Evolutionary conservation across 768 basidiomycete genomes (phyloP).

Genomic region (Lactarius pseudohatsudake): DNA sequence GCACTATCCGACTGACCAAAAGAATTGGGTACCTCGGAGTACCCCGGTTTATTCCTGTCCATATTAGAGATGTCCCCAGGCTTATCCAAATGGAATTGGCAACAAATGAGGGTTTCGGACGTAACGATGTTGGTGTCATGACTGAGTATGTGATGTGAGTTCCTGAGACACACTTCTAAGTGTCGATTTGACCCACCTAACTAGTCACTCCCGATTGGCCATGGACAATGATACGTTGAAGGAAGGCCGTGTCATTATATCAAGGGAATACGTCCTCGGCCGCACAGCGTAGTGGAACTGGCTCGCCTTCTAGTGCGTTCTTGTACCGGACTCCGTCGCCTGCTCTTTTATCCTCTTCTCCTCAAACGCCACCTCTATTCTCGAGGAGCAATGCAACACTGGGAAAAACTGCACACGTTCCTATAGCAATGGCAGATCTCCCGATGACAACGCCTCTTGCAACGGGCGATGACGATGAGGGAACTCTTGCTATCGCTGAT

Average conservation of each 20-base stretch:
- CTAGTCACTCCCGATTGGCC: conserved; percentile 9
- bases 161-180: not conserved
- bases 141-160: conserved; percentile 3
- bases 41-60: not conserved
- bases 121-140: not conserved
- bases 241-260: conserved; percentile 1
- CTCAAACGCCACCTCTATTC: conserved; percentile 20
- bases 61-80: conserved; percentile 3
- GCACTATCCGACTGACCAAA: conserved; percentile 17
- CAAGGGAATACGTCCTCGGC: conserved; percentile 12
- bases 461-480: not conserved
- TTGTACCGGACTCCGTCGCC: conserved; percentile 14
- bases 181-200: not conserved
- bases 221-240: not conserved
- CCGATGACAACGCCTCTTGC: not conserved
- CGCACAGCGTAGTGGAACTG: not conserved
- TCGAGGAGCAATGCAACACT: not conserved
- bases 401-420: not conserved
- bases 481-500: conserved; percentile 5
- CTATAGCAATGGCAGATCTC: conserved; percentile 15
- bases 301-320: not conserved
- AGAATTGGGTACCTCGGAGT: conserved; percentile 6
- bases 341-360: not conserved
- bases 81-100: not conserved
- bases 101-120: conserved; percentile 5